Percentiles rank a stretch among this genome's conserved stretches.
These are phyloP conservation scores for Myriosclerotinia scirpicola DNA, from an alignment of 2,329 filamentous ascomycete genomes.

Conservation along the genomic window DNA sequence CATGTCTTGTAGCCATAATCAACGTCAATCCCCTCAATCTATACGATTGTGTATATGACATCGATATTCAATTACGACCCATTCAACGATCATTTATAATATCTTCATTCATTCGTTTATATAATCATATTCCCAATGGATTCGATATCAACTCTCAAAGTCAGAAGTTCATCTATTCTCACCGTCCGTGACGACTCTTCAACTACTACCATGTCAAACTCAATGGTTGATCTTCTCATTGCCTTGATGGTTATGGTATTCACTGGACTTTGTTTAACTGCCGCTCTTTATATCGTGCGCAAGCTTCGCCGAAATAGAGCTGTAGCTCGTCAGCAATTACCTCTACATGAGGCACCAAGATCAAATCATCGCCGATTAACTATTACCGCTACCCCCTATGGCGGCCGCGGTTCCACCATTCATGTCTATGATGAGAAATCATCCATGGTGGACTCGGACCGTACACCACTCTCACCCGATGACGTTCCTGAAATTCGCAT, in stretches of 20 bases:
- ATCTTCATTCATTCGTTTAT: slow-evolving; percentile 16
- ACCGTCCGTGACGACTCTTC: slow-evolving; percentile 48
- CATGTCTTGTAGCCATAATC: background rate
- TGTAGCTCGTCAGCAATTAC: slow-evolving; percentile 56
- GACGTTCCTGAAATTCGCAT: slow-evolving; percentile 95
- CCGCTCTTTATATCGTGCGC: slow-evolving; percentile 70
- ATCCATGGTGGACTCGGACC: slow-evolving; percentile 73
- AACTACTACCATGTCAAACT: slow-evolving; percentile 52
- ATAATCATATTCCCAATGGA: slow-evolving; percentile 29
- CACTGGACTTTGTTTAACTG: slow-evolving; percentile 66
- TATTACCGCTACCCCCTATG: slow-evolving; percentile 50
- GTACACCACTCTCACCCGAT: slow-evolving; percentile 74
- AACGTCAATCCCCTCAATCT: slow-evolving; percentile 15
- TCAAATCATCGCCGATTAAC: slow-evolving; percentile 56
- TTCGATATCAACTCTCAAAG: slow-evolving; percentile 35
- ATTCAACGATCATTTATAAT: slow-evolving; percentile 13
- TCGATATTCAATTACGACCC: slow-evolving; percentile 12
- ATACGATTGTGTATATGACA: slow-evolving; percentile 17
- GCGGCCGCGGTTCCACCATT: slow-evolving; percentile 63
- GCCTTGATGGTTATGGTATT: slow-evolving; percentile 76
- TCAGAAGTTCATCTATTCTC: slow-evolving; percentile 46
- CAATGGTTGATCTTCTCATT: slow-evolving; percentile 75
- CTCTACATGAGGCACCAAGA: slow-evolving; percentile 60
- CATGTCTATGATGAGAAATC: slow-evolving; percentile 79
- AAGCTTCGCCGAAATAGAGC: slow-evolving; percentile 56